These are phyloP conservation scores for Venturia asperata DNA, from an alignment of 2,329 filamentous ascomycete genomes.

Conservation along the genomic window DNA sequence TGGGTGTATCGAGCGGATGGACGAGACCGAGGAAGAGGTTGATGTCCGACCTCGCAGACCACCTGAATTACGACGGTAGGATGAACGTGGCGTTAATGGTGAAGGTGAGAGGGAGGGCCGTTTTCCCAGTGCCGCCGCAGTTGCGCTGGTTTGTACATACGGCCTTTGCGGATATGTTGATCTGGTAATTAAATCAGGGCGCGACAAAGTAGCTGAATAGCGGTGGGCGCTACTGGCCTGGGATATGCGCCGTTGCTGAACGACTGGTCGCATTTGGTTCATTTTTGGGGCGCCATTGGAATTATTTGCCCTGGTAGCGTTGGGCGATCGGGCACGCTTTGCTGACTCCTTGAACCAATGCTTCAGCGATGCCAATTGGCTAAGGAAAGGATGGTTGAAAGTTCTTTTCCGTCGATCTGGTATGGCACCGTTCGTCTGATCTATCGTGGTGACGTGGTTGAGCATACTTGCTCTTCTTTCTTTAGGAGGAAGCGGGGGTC, in stretches of 20 bases:
- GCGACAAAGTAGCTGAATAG: constrained; percentile 30
- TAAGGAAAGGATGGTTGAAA: constrained; percentile 57
- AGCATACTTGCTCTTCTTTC: constrained; percentile 80
- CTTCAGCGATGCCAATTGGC: constrained; percentile 60
- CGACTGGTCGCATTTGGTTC: constrained; percentile 2
- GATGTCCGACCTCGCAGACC: constrained; percentile 89
- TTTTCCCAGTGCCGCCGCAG: constrained; percentile 33
- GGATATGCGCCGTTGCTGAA: constrained; percentile 27
- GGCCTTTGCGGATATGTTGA: constrained; percentile 36
- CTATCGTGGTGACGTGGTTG: constrained; percentile 68
- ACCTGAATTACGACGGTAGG: constrained; percentile 72
- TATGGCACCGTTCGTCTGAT: constrained; percentile 46
- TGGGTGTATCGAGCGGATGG: constrained; percentile 83
- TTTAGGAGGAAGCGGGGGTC: constrained; percentile 77
- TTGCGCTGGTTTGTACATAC: constrained; percentile 37
- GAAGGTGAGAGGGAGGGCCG: constrained; percentile 78
- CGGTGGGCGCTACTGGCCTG: constrained; percentile 30
- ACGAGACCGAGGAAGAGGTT: constrained; percentile 90
- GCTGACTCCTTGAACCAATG: constrained; percentile 66
- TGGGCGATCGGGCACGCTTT: constrained; percentile 54
- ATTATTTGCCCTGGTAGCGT: constrained; percentile 18
- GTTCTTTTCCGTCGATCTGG: constrained; percentile 49
- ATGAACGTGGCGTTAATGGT: constrained; percentile 80
- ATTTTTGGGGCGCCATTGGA: constrained; percentile 4
- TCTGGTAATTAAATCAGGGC: constrained; percentile 34